Percentiles rank a stretch among this genome's conserved stretches.
Conservation (phyloP, 179 eudicot species). For the Nepenthes alata region DNA sequence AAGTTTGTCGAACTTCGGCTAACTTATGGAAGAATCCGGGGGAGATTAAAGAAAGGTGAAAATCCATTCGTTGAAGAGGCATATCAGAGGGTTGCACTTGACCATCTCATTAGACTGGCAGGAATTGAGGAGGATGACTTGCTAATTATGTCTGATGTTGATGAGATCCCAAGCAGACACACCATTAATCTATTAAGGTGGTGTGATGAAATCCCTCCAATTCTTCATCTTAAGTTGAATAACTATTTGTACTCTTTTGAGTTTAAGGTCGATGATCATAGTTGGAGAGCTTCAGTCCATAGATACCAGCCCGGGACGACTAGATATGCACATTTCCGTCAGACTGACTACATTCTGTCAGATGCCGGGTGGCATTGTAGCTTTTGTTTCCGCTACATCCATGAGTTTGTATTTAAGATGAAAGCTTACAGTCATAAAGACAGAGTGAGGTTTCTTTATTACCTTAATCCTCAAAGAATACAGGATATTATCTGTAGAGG, state of each 20-base stretch:
- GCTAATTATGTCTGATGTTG: conserved; percentile 14
- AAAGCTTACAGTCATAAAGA: conserved; percentile 13
- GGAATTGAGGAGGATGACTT: conserved; percentile 14
- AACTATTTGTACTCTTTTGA: conserved; percentile 11
- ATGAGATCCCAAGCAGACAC: conserved; percentile 11
- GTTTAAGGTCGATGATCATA: conserved; percentile 10
- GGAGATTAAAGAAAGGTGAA: conserved; percentile 9
- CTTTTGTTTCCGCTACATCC: conserved; percentile 7
- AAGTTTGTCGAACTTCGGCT: conserved; percentile 6
- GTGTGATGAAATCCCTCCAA: conserved; percentile 9
- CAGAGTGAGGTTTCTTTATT: conserved; percentile 9
- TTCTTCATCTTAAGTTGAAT: conserved; percentile 7
- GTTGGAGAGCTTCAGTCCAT: conserved; percentile 12
- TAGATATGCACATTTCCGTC: conserved; percentile 8
- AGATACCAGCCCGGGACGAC: conserved; percentile 11
- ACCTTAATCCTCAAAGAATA: conserved; percentile 6
- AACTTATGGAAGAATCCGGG: conserved; percentile 7
- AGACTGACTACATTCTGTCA: conserved; percentile 7
- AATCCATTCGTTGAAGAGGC: conserved; percentile 12
- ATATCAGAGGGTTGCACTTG: conserved; percentile 11
- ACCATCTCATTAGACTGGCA: conserved; percentile 4
- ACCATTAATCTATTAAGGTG: conserved; percentile 9
- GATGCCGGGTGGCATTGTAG: conserved; percentile 15
- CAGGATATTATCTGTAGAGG: conserved; percentile 13
- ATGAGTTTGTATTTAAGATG: conserved; percentile 13